These are phyloP conservation scores for Ceratobasidium theobromae DNA, from an alignment of 1,284 basidiomycete species.

Conservation along the genomic window DNA sequence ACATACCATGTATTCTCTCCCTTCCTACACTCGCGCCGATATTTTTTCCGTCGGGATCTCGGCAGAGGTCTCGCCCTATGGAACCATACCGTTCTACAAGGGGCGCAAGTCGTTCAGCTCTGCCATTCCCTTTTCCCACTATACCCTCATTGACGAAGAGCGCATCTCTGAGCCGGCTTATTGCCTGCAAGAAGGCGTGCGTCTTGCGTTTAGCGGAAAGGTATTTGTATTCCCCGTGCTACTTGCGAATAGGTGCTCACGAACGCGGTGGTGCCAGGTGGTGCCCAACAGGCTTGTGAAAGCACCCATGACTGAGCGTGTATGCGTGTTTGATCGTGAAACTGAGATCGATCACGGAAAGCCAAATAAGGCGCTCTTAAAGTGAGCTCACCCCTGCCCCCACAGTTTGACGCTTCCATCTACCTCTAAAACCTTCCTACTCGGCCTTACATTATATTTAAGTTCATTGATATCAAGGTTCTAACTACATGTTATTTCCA, in stretches of 20 bases:
- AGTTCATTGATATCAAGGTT: background rate
- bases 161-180: background rate
- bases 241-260: background rate
- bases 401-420: background rate
- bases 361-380: background rate
- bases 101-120: background rate
- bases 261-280: background rate
- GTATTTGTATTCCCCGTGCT: background rate
- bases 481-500: background rate
- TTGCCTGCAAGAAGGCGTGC: background rate
- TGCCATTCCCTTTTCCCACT: background rate
- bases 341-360: background rate
- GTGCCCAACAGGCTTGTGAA: background rate
- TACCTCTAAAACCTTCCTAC: no score
- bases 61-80: background rate
- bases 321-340: background rate
- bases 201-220: background rate
- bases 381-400: background rate
- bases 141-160: background rate
- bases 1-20: background rate
- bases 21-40: background rate
- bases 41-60: background rate
- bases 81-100: background rate
- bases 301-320: background rate
- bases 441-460: background rate